phyloP scores from a whole-genome alignment of 352 stramenopile species.

The Globisporangium yorkense region DNA sequence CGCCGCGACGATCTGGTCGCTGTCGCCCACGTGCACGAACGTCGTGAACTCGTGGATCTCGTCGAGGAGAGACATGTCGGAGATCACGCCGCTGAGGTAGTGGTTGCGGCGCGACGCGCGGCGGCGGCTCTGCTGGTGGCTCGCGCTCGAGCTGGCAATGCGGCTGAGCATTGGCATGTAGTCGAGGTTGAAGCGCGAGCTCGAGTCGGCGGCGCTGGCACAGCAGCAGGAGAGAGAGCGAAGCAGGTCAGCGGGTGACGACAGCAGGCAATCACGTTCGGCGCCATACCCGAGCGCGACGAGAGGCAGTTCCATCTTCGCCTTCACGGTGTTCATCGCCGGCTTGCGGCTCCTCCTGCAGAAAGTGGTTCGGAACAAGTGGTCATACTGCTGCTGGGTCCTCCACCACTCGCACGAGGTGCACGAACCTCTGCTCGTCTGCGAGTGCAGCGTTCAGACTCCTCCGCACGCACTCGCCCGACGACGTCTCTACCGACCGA shows the following conservation, averaged over 20 bases:
- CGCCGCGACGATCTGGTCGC: conserved; percentile 47
- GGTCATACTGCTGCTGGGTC: background rate
- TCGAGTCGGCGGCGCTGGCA: conserved; percentile 19
- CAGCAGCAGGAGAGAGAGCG: background rate
- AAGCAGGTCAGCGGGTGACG: conserved; percentile 1
- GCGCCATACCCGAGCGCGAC: conserved; percentile 32
- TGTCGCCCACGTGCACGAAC: conserved; percentile 19
- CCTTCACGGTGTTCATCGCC: conserved; percentile 11
- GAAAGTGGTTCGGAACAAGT: background rate
- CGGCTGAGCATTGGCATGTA: conserved; percentile 67
- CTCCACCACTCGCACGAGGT: background rate
- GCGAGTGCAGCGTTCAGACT: conserved; percentile 26
- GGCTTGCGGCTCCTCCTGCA: conserved; percentile 11
- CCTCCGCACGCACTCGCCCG: conserved; percentile 19
- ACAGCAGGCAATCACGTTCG: background rate
- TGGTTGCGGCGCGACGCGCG: conserved; percentile 64
- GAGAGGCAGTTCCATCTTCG: conserved; percentile 45
- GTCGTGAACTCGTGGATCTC: conserved; percentile 44
- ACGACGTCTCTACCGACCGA: conserved; percentile 1
- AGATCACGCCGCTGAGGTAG: conserved; percentile 69
- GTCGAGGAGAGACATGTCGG: conserved; percentile 63
- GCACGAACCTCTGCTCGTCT: conserved; percentile 6
- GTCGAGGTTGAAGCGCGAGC: conserved; percentile 45
- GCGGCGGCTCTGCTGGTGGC: conserved; percentile 49
- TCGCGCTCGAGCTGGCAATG: conserved; percentile 37